phyloP scores from a whole-genome alignment of 2,329 filamentous ascomycete genomes.

The Capronia americana region DNA sequence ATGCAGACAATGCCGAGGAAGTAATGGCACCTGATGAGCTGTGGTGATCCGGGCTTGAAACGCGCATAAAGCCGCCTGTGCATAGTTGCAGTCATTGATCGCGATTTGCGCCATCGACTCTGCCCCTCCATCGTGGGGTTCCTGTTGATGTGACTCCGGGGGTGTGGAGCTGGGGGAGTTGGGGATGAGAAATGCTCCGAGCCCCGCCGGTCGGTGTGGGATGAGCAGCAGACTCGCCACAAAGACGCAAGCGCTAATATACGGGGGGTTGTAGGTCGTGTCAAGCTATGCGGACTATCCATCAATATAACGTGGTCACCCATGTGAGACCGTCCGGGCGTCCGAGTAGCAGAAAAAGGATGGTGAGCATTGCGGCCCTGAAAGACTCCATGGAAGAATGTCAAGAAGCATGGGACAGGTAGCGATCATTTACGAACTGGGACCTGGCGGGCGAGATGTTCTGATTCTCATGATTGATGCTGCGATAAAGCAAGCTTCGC shows the following conservation, averaged over 20 bases:
- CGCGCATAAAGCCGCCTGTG: background rate
- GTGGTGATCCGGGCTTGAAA: background rate
- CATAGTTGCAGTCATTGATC: conserved; percentile 9
- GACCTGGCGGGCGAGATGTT: background rate
- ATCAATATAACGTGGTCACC: background rate
- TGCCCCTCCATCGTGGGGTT: conserved; percentile 5
- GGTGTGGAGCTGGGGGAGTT: background rate
- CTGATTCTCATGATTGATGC: background rate
- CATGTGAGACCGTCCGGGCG: too few relatives aligned
- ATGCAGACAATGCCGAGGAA: conserved; percentile 21
- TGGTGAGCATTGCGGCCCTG: too few relatives aligned
- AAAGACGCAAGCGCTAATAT: background rate
- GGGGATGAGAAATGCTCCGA: background rate
- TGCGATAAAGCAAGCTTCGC: background rate
- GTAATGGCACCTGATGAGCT: conserved; percentile 12
- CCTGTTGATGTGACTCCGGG: background rate
- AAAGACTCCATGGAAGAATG: too few relatives aligned
- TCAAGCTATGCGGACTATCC: background rate
- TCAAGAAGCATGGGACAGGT: too few relatives aligned
- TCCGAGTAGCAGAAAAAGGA: too few relatives aligned
- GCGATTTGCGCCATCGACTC: background rate
- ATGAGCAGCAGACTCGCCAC: background rate
- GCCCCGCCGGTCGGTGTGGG: background rate
- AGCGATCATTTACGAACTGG: background rate
- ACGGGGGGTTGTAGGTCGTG: background rate